Evolutionary conservation across 2,329 filamentous ascomycete genomes (phyloP).

Genomic region (Scedosporium aurantiacum): DNA sequence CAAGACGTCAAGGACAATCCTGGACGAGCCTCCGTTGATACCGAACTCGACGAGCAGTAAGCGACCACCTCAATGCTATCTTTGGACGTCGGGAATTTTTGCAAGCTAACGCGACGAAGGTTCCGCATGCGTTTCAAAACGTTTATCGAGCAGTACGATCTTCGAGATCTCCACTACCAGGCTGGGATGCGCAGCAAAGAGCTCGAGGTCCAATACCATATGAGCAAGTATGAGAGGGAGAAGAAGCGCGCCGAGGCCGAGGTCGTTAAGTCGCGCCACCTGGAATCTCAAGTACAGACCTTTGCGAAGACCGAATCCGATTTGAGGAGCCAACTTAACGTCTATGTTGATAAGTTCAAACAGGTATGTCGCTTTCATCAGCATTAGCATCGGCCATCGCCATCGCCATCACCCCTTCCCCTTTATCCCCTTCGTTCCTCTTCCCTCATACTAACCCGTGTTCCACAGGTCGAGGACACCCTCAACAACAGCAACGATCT

Average conservation of each 20-base stretch:
- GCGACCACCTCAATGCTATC: conserved; percentile 19
- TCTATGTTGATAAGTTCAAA: conserved; percentile 99
- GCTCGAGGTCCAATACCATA: conserved; percentile 84
- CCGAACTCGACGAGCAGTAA: conserved; percentile 83
- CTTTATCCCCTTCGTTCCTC: not conserved
- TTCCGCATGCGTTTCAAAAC: conserved; percentile 86
- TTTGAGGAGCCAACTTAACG: conserved; percentile 86
- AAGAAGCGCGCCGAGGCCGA: conserved; percentile 81
- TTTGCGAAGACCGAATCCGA: conserved; percentile 95
- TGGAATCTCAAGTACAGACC: conserved; percentile 85
- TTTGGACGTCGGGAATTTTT: not conserved
- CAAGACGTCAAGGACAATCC: conserved; percentile 79
- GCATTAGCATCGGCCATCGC: no score
- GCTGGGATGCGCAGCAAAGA: conserved; percentile 88
- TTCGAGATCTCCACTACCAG: conserved; percentile 89
- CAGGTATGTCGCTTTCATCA: conserved; percentile 54
- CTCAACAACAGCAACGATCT: conserved; percentile 97
- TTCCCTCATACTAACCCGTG: not conserved
- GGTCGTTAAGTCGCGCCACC: conserved; percentile 64
- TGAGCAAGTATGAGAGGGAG: conserved; percentile 80
- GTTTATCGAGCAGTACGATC: conserved; percentile 91
- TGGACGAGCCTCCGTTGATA: conserved; percentile 67
- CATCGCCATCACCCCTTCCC: conserved; percentile 14
- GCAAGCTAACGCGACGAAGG: conserved; percentile 28
- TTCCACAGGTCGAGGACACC: conserved; percentile 80